These are phyloP conservation scores for Xylariales sp. DNA, from an alignment of 2,329 filamentous ascomycete species.

Conservation along the genomic window DNA sequence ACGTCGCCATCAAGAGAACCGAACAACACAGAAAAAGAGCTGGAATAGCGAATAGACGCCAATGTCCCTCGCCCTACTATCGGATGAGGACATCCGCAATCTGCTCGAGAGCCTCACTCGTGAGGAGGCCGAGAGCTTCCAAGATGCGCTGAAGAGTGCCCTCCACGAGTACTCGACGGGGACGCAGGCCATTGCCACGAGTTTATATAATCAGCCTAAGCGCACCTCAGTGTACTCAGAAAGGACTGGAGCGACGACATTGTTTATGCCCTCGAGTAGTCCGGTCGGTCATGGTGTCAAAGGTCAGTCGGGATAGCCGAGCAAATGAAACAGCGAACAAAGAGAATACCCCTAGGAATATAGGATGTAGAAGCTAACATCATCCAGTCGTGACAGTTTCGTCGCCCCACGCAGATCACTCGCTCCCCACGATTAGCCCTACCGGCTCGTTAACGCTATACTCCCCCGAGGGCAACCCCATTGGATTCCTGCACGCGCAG, in stretches of 20 bases:
- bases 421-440: slow-evolving; percentile 57
- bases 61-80: slow-evolving; percentile 68
- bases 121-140: slow-evolving; percentile 65
- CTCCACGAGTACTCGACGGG: slow-evolving; percentile 72
- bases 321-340: neutral
- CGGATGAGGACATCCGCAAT: slow-evolving; percentile 65
- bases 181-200: slow-evolving; percentile 56
- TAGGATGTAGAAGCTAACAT: slow-evolving; percentile 1
- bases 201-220: slow-evolving; percentile 66
- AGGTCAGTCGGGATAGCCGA: slow-evolving; percentile 53
- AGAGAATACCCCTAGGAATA: too few relatives aligned
- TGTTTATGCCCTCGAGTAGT: slow-evolving; percentile 80
- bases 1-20: neutral
- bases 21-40: neutral
- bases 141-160: slow-evolving; percentile 60
- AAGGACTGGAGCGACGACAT: slow-evolving; percentile 66
- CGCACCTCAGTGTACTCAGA: slow-evolving; percentile 62
- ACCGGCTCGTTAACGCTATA: slow-evolving; percentile 78
- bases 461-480: slow-evolving; percentile 68
- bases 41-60: neutral
- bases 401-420: slow-evolving; percentile 52
- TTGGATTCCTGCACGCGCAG: slow-evolving; percentile 77
- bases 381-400: slow-evolving; percentile 71
- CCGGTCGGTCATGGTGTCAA: slow-evolving; percentile 75
- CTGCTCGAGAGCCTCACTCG: slow-evolving; percentile 65